These are phyloP conservation scores for Exserohilum turcica DNA, from an alignment of 2,329 filamentous ascomycete genomes.

Conservation along the genomic window DNA sequence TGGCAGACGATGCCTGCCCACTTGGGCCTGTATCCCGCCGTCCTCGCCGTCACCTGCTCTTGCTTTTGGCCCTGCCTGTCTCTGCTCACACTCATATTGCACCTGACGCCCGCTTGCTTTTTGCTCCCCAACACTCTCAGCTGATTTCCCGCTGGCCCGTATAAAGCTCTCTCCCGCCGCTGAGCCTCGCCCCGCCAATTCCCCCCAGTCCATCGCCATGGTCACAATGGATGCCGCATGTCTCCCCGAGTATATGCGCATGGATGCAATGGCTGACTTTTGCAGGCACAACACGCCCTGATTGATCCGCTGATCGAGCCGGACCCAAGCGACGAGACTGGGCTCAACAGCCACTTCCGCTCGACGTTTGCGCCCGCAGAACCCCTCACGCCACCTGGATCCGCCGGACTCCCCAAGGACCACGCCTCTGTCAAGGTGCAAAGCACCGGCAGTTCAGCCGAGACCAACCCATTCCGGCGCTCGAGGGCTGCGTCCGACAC, in stretches of 20 bases:
- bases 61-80: constrained; percentile 1
- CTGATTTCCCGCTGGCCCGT: neutral
- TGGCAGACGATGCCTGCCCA: constrained; percentile 40
- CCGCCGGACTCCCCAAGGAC: constrained; percentile 34
- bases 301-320: constrained; percentile 72
- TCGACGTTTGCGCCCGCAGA: constrained; percentile 51
- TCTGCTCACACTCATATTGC: constrained; percentile 1
- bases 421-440: constrained; percentile 35
- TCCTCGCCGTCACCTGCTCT: constrained; percentile 20
- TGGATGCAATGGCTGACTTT: constrained; percentile 11
- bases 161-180: neutral
- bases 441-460: constrained; percentile 46
- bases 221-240: constrained; percentile 18
- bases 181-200: neutral
- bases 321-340: constrained; percentile 70
- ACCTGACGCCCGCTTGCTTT: constrained; percentile 3
- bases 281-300: constrained; percentile 67
- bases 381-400: constrained; percentile 40
- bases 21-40: constrained; percentile 28
- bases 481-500: constrained; percentile 38
- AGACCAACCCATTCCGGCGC: constrained; percentile 53
- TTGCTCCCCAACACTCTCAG: neutral
- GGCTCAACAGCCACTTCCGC: constrained; percentile 64
- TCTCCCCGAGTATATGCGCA: neutral
- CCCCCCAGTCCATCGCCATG: constrained; percentile 5